These are phyloP conservation scores for Artemisia annua DNA, from an alignment of 129 eudicot species.

Conservation along the genomic window DNA sequence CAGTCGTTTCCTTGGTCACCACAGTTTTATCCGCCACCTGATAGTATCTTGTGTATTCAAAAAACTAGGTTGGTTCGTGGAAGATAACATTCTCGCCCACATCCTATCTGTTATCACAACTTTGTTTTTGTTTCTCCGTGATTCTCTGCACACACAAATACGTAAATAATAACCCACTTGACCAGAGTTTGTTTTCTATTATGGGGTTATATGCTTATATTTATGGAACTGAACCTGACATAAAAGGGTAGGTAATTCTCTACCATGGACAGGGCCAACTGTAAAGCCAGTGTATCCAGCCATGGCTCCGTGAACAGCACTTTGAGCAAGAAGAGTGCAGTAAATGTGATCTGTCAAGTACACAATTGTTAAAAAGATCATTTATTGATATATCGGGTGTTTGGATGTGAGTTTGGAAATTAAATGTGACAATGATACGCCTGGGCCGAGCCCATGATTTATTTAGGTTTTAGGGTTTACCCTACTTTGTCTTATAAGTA, in stretches of 20 bases:
- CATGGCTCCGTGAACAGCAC: too few species aligned
- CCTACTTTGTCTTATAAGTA: too few species aligned
- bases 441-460: too few species aligned
- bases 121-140: constrained; percentile 64
- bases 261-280: constrained; percentile 77
- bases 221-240: constrained; percentile 49
- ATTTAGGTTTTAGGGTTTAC: too few species aligned
- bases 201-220: neutral
- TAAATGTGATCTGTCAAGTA: neutral
- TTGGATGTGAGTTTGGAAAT: neutral
- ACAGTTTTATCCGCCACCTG: constrained; percentile 25
- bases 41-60: constrained; percentile 34
- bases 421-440: neutral
- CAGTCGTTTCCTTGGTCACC: constrained; percentile 25
- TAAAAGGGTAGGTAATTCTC: constrained; percentile 86
- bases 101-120: constrained; percentile 94
- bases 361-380: neutral
- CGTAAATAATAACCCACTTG: neutral
- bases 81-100: constrained; percentile 94
- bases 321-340: too few species aligned
- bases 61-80: constrained; percentile 92
- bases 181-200: neutral
- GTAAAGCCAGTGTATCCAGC: too few species aligned
- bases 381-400: neutral
- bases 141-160: constrained; percentile 54